A percentile compares a stretch with the other conserved stretches of the same genome.
These are phyloP conservation scores for Combretum micranthum DNA, from an alignment of 345 rosid genomes.

Conservation along the genomic window DNA sequence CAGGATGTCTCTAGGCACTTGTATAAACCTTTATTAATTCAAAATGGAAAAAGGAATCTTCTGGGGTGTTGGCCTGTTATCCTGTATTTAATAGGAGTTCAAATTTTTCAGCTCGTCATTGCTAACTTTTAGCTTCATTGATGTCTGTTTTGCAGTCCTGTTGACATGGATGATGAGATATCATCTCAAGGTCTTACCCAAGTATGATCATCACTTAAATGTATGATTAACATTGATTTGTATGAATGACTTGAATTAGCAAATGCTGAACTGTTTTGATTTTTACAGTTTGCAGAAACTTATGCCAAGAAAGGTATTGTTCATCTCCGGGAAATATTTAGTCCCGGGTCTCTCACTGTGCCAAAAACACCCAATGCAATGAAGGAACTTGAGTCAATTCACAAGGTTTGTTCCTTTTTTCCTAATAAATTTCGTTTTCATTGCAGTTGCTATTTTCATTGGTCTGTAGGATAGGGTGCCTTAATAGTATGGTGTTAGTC, in stretches of 20 bases:
- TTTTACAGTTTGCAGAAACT: slow-evolving; percentile 63
- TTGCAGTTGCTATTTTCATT: slow-evolving; percentile 1
- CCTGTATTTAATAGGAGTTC: neutral
- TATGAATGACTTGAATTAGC: neutral
- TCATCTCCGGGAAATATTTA: slow-evolving; percentile 75
- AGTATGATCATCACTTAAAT: slow-evolving; percentile 25
- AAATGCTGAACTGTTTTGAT: slow-evolving; percentile 1
- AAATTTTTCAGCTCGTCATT: neutral
- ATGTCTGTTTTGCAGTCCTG: slow-evolving; percentile 57
- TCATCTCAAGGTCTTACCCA: slow-evolving; percentile 75
- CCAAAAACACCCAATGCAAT: slow-evolving; percentile 60
- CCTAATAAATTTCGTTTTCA: neutral
- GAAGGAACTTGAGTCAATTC: slow-evolving; percentile 87
- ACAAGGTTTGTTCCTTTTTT: slow-evolving; percentile 50
- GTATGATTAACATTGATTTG: slow-evolving; percentile 4
- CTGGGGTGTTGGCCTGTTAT: too few relatives aligned
- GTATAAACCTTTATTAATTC: too few relatives aligned
- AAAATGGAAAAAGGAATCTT: too few relatives aligned
- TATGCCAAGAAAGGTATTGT: slow-evolving; percentile 64
- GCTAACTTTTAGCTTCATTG: slow-evolving; percentile 13
- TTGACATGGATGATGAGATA: slow-evolving; percentile 65
- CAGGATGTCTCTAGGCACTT: too few relatives aligned
- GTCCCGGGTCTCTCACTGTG: slow-evolving; percentile 54
- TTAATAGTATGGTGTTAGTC: neutral
- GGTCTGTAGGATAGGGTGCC: neutral